phyloP scores from a whole-genome alignment of 2,329 filamentous ascomycete species.

The Cladorrhinum sp. region DNA sequence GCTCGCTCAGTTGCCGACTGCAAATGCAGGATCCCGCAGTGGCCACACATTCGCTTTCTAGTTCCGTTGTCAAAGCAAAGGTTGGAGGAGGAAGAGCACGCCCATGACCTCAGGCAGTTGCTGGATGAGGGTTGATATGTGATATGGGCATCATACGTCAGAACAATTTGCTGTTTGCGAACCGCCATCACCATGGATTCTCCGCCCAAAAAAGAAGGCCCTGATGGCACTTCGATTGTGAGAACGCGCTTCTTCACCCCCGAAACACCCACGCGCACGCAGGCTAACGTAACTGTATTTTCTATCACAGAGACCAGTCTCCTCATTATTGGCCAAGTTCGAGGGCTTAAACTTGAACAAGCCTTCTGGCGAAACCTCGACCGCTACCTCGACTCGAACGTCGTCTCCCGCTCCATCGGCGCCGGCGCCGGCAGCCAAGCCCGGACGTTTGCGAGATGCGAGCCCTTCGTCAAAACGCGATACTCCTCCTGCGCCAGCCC shows the following conservation, averaged over 20 bases:
- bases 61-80: slow-evolving; percentile 2
- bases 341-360: slow-evolving; percentile 73
- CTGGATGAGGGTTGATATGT: slow-evolving; percentile 29
- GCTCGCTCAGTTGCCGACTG: neutral
- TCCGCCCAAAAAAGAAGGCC: slow-evolving; percentile 50
- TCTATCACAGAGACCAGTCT: slow-evolving; percentile 67
- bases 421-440: slow-evolving; percentile 34
- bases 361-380: slow-evolving; percentile 36
- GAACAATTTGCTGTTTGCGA: slow-evolving; percentile 22
- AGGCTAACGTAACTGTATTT: slow-evolving; percentile 28
- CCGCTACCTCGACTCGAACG: slow-evolving; percentile 36
- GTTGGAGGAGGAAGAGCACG: slow-evolving; percentile 17
- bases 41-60: slow-evolving; percentile 6
- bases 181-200: slow-evolving; percentile 41
- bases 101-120: slow-evolving; percentile 26
- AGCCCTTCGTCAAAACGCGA: slow-evolving; percentile 38
- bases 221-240: slow-evolving; percentile 75
- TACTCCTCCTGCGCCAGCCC: slow-evolving; percentile 23
- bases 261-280: neutral
- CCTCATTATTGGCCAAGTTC: slow-evolving; percentile 75
- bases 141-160: slow-evolving; percentile 31
- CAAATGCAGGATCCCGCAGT: slow-evolving; percentile 9
- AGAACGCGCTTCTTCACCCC: slow-evolving; percentile 28
- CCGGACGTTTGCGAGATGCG: slow-evolving; percentile 42
- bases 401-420: slow-evolving; percentile 33